Evolutionary conservation across 805 yeast genomes (phyloP), one percentile per base, ranked within the genome.

Genomic region (Debaryomyces maramus): DNA sequence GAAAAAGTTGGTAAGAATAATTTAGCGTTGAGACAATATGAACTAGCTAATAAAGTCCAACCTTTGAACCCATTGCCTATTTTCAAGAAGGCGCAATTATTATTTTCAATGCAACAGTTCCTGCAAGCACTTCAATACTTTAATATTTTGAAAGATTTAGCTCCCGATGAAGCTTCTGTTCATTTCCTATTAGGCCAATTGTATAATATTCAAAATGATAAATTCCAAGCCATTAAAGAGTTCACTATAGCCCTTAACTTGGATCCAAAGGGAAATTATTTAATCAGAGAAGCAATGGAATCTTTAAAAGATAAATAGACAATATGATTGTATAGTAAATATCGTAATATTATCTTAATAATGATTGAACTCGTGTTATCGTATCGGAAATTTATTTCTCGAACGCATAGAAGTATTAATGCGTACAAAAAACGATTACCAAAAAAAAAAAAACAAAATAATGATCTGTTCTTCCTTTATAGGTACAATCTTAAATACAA

Each of bases 121-220:
- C 78, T 78, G 18, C 80, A 75, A 37, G 95, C 98, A 0, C 65
- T 89, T 42, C 73, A 72, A 27, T 86, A 81, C 56, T 85, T 93
- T 56, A 89, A 86, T 53, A 71, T 73, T 34, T 73, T 93, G 39
- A 79, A 77, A 47, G 76, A 78, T 19, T 63, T 88, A 39, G 96
- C 95, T 0, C 97, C 99, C 0, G 95, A 91, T 59, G 98, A 91
- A 58, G 95, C 97, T 0, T 82, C 88, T 38, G 96, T 91, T 19
- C 98, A 91, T 61, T 88, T 85, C 61, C 65, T 90, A 30, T 68
- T 93, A 33, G 99, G 97, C 8, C 88, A 88, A 54, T 72, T 90
- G 39, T 88, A 89, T 72, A 86, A 83, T 51, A 76, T 83, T 21
- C 78, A 84, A 47, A 82, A 83, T 20, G 80, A 86, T 45, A 83